These are phyloP conservation scores for Tolypocladium paradoxum DNA, from an alignment of 2,329 filamentous ascomycete genomes.

Conservation along the genomic window DNA sequence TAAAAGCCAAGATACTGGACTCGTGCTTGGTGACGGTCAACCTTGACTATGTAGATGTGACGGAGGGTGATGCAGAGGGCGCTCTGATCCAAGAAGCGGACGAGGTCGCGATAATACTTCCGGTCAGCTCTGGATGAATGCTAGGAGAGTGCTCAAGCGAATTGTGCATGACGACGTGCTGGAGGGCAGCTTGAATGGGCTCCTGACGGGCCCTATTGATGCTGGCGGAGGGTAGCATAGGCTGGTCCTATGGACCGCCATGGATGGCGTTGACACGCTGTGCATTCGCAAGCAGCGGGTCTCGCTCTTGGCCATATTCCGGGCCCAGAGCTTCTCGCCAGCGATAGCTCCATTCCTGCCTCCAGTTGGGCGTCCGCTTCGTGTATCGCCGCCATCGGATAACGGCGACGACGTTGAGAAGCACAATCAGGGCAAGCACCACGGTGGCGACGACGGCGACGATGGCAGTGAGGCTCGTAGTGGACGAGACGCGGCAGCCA, in stretches of 20 bases:
- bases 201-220: not conserved
- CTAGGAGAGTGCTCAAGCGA: not conserved
- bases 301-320: conserved; percentile 15
- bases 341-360: conserved; percentile 4
- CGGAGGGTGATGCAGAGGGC: conserved; percentile 28
- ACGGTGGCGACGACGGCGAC: conserved; percentile 18
- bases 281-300: conserved; percentile 15
- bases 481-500: conserved; percentile 24
- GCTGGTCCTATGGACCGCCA: not conserved
- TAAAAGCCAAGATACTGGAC: conserved; percentile 55
- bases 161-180: not conserved
- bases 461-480: conserved; percentile 19
- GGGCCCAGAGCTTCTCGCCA: conserved; percentile 6
- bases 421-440: conserved; percentile 11
- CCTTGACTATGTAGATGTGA: conserved; percentile 66
- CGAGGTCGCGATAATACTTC: conserved; percentile 80
- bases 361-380: conserved; percentile 11
- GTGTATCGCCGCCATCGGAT: conserved; percentile 11
- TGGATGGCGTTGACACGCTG: not conserved
- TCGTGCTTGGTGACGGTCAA: conserved; percentile 74
- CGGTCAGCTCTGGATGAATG: conserved; percentile 69
- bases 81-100: conserved; percentile 58
- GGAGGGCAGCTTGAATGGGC: not conserved
- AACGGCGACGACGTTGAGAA: conserved; percentile 5
- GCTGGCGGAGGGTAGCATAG: not conserved